Evolutionary conservation across 768 basidiomycete genomes (phyloP).

Genomic region (Leccinum olivaceopallidum): DNA sequence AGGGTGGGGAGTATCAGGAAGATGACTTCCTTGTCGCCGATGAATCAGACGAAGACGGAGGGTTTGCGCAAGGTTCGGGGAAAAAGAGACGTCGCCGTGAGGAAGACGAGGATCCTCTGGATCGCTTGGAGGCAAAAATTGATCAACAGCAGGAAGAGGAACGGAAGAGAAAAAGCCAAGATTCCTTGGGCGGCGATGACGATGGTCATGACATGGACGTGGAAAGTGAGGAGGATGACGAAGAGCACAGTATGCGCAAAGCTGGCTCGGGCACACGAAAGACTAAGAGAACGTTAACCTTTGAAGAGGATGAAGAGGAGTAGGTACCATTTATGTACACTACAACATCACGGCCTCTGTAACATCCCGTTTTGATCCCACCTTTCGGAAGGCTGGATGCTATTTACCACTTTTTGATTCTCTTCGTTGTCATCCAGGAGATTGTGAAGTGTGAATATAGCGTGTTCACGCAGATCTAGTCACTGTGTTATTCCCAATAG

Average conservation of each 20-base stretch:
- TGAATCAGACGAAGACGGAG: slow-evolving; percentile 64
- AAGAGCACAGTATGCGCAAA: slow-evolving; percentile 66
- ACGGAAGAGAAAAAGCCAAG: slow-evolving; percentile 42
- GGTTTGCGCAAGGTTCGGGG: slow-evolving; percentile 34
- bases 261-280: slow-evolving; percentile 54
- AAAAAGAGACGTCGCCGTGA: slow-evolving; percentile 42
- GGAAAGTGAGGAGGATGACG: slow-evolving; percentile 72
- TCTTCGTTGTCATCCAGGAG: slow-evolving; percentile 73
- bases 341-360: slow-evolving; percentile 25
- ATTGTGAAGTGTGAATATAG: slow-evolving; percentile 81
- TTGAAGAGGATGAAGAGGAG: slow-evolving; percentile 59
- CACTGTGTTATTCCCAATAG: slow-evolving; percentile 6
- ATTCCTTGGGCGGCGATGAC: slow-evolving; percentile 31
- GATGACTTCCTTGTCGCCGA: slow-evolving; percentile 87
- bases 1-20: slow-evolving; percentile 73
- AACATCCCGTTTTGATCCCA: slow-evolving; percentile 61
- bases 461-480: slow-evolving; percentile 84
- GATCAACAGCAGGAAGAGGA: slow-evolving; percentile 54
- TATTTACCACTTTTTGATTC: slow-evolving; percentile 79
- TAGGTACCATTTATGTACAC: slow-evolving; percentile 17
- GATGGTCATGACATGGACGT: slow-evolving; percentile 64
- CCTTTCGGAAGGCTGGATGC: slow-evolving; percentile 61
- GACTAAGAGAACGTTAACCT: slow-evolving; percentile 49
- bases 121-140: slow-evolving; percentile 71
- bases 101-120: slow-evolving; percentile 59